Conservation (phyloP, 2,329 filamentous ascomycete genomes). For the Claviceps sp. region DNA sequence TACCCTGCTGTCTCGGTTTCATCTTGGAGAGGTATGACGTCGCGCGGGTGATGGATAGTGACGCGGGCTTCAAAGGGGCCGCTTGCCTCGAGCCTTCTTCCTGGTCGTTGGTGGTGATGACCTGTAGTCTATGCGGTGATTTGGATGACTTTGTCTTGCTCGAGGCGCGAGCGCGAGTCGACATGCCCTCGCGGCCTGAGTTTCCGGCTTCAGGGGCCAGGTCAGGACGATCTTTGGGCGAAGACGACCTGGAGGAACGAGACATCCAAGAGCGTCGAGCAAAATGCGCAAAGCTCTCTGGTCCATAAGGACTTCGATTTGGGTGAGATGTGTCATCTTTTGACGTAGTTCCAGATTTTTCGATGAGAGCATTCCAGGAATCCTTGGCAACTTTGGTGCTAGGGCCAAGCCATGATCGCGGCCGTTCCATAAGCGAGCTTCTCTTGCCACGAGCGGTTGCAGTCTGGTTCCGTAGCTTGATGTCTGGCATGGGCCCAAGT, state of each 20-base stretch:
- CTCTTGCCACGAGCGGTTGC: conserved; percentile 23
- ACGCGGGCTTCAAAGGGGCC: conserved; percentile 24
- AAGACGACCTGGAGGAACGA: conserved; percentile 17
- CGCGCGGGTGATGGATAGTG: conserved; percentile 29
- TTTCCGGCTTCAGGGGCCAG: conserved; percentile 12
- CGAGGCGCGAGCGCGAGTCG: background rate
- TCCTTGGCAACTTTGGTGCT: conserved; percentile 27
- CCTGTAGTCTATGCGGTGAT: conserved; percentile 15
- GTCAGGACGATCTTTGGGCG: conserved; percentile 24
- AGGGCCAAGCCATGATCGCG: conserved; percentile 36
- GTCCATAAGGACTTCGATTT: conserved; percentile 25
- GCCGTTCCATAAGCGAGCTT: conserved; percentile 34
- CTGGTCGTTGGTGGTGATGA: conserved; percentile 14
- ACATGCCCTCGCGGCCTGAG: conserved; percentile 7
- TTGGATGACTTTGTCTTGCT: conserved; percentile 1
- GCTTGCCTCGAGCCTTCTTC: conserved; percentile 11
- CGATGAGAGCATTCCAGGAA: conserved; percentile 7
- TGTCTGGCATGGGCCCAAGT: background rate
- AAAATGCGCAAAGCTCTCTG: conserved; percentile 31
- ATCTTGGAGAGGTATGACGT: conserved; percentile 38
- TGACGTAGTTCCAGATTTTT: background rate
- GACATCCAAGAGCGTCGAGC: conserved; percentile 7
- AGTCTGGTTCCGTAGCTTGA: conserved; percentile 5
- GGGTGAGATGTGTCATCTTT: conserved; percentile 6
- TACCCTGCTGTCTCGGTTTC: conserved; percentile 30